phyloP scores from a whole-genome alignment of 768 basidiomycete species.

The Pisolithus microcarpus region DNA sequence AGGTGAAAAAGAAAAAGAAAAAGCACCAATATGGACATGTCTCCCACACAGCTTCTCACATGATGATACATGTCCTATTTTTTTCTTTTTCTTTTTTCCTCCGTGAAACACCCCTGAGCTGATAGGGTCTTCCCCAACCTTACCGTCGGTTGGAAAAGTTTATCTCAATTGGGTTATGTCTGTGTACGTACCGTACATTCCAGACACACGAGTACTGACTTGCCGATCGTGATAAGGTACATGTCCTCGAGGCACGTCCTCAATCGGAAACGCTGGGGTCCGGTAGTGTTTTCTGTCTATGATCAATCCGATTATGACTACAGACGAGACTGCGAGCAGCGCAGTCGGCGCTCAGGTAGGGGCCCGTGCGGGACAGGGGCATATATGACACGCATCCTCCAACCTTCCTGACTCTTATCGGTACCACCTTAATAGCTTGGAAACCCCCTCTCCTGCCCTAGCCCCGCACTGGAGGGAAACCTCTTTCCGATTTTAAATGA shows the following conservation, averaged over 20 bases:
- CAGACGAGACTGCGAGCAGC: background rate
- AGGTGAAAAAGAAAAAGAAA: constrained; percentile 22
- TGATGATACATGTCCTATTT: constrained; percentile 6
- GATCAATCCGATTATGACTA: constrained; percentile 9
- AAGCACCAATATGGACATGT: constrained; percentile 25
- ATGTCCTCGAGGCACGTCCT: constrained; percentile 21
- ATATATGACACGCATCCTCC: background rate
- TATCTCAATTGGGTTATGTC: constrained; percentile 49
- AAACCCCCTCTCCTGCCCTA: background rate
- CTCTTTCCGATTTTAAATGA: background rate
- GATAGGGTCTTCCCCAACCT: constrained; percentile 1
- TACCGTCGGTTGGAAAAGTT: constrained; percentile 43
- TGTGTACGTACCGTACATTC: constrained; percentile 12
- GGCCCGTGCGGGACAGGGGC: background rate
- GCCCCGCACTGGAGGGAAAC: background rate
- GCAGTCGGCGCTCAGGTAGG: background rate
- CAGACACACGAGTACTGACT: constrained; percentile 3
- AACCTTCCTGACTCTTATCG: background rate
- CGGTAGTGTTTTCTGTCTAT: constrained; percentile 3
- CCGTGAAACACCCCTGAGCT: constrained; percentile 5
- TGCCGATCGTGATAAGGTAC: constrained; percentile 26
- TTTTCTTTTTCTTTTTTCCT: constrained; percentile 5
- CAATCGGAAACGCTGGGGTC: constrained; percentile 2
- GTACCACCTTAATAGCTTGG: background rate
- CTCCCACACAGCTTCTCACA: constrained; percentile 14